These are phyloP conservation scores for Hypoxylon fuscum DNA, from an alignment of 495 filamentous ascomycete genomes.

Conservation along the genomic window DNA sequence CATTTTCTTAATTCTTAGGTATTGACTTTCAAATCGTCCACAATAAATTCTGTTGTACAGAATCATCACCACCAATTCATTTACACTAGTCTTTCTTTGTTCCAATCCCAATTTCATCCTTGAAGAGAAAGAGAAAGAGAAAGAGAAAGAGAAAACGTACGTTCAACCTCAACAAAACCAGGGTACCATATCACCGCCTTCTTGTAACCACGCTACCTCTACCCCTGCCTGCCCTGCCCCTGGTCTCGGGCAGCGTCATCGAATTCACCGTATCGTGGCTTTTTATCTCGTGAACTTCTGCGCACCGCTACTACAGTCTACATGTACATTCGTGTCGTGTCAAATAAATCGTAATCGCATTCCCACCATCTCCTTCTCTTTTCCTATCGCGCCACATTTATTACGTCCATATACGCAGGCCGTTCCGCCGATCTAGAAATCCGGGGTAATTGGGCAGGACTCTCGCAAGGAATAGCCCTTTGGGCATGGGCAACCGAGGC, in stretches of 20 bases:
- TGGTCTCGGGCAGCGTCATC: conserved; percentile 26
- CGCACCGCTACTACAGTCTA: conserved; percentile 14
- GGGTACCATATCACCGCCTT: conserved; percentile 2
- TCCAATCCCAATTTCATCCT: neutral
- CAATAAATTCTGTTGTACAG: neutral
- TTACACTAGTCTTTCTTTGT: conserved; percentile 14
- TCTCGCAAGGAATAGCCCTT: conserved; percentile 18
- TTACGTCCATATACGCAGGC: conserved; percentile 5
- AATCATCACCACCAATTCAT: conserved; percentile 13
- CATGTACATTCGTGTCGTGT: no score
- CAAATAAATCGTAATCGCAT: conserved; percentile 10
- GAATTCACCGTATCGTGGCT: conserved; percentile 30
- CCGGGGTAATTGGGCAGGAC: conserved; percentile 3
- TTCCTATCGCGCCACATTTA: neutral
- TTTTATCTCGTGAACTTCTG: conserved; percentile 13
- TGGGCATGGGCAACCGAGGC: conserved; percentile 41
- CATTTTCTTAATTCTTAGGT: neutral
- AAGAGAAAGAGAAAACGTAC: neutral
- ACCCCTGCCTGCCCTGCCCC: conserved; percentile 10
- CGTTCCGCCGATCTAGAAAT: conserved; percentile 1
- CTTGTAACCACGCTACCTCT: neutral
- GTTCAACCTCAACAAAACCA: conserved; percentile 25
- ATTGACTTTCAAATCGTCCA: neutral
- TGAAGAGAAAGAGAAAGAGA: no score
- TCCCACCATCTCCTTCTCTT: neutral